These are phyloP conservation scores for Artemisia tridentata DNA, from an alignment of 129 eudicot species.

Conservation along the genomic window DNA sequence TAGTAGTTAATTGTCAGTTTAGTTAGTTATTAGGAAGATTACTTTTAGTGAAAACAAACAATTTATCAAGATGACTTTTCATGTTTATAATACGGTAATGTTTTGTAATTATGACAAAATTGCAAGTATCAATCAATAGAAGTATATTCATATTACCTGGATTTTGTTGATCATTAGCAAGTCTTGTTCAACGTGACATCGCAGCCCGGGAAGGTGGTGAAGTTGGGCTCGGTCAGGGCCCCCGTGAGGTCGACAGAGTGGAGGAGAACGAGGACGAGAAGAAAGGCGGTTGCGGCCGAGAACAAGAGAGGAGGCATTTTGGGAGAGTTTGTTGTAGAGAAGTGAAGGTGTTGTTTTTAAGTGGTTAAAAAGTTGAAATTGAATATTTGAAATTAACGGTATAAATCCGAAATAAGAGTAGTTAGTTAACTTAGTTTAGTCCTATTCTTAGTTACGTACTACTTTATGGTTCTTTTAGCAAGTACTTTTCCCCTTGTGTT, in stretches of 20 bases:
- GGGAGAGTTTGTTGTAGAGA: slow-evolving; percentile 5
- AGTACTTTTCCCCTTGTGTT: slow-evolving; percentile 11
- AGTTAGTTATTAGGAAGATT: too few species aligned
- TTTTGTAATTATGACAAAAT: too few species aligned
- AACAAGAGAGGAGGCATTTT: slow-evolving; percentile 25
- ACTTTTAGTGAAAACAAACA: too few species aligned
- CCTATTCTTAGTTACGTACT: background rate
- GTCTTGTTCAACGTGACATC: too few species aligned
- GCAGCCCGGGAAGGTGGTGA: slow-evolving; percentile 37
- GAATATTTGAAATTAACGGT: slow-evolving; percentile 24
- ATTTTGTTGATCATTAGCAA: too few species aligned
- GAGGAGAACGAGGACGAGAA: slow-evolving; percentile 30
- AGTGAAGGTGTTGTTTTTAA: slow-evolving; percentile 16
- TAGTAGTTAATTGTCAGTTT: too few species aligned
- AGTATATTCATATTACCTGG: too few species aligned
- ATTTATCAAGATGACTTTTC: too few species aligned
- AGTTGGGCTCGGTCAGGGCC: slow-evolving; percentile 28
- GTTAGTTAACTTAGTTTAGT: background rate
- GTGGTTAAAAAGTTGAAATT: slow-evolving; percentile 6
- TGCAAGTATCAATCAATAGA: too few species aligned
- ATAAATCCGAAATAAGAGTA: slow-evolving; percentile 29
- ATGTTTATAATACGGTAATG: too few species aligned
- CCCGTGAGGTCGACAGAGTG: slow-evolving; percentile 24
- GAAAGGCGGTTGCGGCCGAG: slow-evolving; percentile 16
- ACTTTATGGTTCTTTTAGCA: background rate